A percentile compares a stretch with the other conserved stretches of the same genome.
These are phyloP conservation scores for Linderniella brevidens DNA, from an alignment of 257 asterid species.

Conservation along the genomic window DNA sequence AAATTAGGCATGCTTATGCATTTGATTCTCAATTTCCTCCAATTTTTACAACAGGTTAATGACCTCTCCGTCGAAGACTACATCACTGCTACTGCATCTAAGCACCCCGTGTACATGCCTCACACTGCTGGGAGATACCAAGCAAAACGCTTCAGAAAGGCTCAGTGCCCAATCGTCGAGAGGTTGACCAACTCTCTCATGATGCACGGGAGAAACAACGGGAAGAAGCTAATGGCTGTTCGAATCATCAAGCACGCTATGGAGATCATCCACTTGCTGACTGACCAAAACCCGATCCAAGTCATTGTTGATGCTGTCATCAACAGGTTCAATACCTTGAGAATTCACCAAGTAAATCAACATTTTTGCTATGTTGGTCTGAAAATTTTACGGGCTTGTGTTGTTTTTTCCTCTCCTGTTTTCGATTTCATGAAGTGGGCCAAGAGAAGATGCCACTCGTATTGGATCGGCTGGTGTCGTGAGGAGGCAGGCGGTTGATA, in stretches of 20 bases:
- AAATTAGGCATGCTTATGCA: neutral
- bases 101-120: slow-evolving; percentile 47
- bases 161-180: slow-evolving; percentile 77
- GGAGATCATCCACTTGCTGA: slow-evolving; percentile 49
- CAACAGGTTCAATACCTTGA: slow-evolving; percentile 22
- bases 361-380: too few relatives aligned
- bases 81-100: slow-evolving; percentile 60
- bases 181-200: slow-evolving; percentile 50
- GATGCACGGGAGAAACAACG: slow-evolving; percentile 48
- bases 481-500: slow-evolving; percentile 40
- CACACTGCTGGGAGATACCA: slow-evolving; percentile 87
- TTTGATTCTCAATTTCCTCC: neutral
- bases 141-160: slow-evolving; percentile 66
- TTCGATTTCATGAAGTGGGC: slow-evolving; percentile 13
- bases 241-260: slow-evolving; percentile 38
- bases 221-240: slow-evolving; percentile 44
- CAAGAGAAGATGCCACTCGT: slow-evolving; percentile 43
- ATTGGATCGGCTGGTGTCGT: slow-evolving; percentile 50
- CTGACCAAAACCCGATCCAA: slow-evolving; percentile 37
- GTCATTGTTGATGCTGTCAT: slow-evolving; percentile 41
- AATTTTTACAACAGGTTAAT: slow-evolving; percentile 9
- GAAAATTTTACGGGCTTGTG: too few relatives aligned
- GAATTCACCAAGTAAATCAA: too few relatives aligned
- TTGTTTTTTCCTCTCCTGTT: too few relatives aligned
- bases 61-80: slow-evolving; percentile 51